Percentiles rank a stretch among this genome's conserved stretches.
Conservation (phyloP, 345 rosid genomes). For the Murraya koenigii region DNA sequence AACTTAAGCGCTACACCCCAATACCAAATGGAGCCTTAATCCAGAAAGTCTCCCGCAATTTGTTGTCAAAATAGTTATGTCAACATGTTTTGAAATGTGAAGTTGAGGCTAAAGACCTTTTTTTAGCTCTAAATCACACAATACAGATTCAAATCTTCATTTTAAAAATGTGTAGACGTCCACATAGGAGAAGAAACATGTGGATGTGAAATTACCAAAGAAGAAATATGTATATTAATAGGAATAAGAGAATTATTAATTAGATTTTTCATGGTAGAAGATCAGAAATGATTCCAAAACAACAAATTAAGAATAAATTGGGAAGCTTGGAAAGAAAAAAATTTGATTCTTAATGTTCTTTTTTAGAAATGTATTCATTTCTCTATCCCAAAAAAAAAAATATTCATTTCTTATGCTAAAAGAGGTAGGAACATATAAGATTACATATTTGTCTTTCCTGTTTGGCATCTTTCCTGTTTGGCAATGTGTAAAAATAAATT, state of each 20-base stretch:
- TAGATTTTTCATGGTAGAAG: not conserved
- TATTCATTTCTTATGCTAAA: not conserved
- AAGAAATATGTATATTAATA: not conserved
- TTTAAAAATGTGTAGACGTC: too few species aligned
- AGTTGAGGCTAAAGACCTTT: too few species aligned
- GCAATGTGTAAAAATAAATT: not conserved
- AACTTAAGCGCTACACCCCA: too few species aligned
- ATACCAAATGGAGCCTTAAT: too few species aligned
- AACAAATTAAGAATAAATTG: not conserved
- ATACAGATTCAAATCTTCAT: too few species aligned
- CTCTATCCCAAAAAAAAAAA: too few species aligned
- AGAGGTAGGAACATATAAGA: not conserved
- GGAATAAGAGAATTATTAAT: not conserved
- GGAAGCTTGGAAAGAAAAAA: not conserved
- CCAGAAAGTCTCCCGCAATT: too few species aligned
- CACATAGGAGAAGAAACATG: too few species aligned
- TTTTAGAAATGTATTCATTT: not conserved
- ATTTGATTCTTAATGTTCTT: not conserved
- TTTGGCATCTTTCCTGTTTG: not conserved
- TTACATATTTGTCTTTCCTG: not conserved
- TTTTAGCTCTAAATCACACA: too few species aligned
- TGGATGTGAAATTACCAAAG: too few species aligned
- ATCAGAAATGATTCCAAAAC: not conserved
- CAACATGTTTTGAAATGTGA: too few species aligned
- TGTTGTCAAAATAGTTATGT: too few species aligned